phyloP scores from a whole-genome alignment of 2,329 filamentous ascomycete genomes.

The Trichoderma guizhouense region DNA sequence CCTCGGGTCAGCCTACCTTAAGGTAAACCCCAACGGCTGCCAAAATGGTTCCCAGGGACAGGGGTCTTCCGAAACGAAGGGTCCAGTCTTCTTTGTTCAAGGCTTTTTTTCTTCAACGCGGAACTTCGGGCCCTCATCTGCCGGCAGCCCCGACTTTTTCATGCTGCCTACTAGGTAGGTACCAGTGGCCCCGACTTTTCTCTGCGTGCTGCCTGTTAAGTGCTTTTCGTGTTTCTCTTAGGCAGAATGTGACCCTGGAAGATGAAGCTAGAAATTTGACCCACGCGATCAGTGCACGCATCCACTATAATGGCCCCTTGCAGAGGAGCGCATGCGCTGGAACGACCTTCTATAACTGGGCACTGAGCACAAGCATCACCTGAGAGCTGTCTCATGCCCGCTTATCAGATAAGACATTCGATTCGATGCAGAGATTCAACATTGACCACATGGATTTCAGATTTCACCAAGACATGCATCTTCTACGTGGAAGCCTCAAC shows the following conservation, averaged over 20 bases:
- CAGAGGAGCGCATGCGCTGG: background rate
- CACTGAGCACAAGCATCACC: background rate
- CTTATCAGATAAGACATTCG: background rate
- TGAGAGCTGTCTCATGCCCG: background rate
- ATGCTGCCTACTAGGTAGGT: background rate
- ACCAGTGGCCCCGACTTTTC: background rate
- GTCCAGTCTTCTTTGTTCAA: background rate
- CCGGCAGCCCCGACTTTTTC: background rate
- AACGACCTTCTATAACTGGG: background rate
- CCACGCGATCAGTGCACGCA: slow-evolving; percentile 11
- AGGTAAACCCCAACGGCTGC: background rate
- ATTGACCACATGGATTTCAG: background rate
- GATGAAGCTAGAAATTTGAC: background rate
- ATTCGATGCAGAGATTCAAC: background rate
- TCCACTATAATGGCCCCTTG: slow-evolving; percentile 6
- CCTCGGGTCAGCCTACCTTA: background rate
- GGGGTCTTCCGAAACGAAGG: background rate
- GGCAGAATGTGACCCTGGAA: slow-evolving; percentile 7
- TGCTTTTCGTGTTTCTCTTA: background rate
- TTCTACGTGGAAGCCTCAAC: background rate
- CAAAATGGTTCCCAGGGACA: background rate
- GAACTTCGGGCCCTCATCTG: background rate
- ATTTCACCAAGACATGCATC: background rate
- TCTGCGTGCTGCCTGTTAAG: background rate
- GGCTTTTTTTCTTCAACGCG: background rate